phyloP scores from a whole-genome alignment of 768 basidiomycete genomes.

The Strobilomyces echinocephalus region DNA sequence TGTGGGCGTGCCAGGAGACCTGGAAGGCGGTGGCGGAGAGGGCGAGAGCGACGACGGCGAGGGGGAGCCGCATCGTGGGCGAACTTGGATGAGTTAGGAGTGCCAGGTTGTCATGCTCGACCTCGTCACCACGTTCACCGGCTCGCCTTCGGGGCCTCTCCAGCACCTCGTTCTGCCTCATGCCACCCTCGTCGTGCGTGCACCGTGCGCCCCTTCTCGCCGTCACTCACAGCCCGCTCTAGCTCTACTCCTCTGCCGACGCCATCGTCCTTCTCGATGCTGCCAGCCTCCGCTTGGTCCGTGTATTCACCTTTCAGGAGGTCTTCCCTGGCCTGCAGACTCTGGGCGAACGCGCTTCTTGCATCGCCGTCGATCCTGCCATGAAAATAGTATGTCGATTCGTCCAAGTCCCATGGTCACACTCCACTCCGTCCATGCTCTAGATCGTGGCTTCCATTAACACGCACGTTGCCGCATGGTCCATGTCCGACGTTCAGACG shows the following conservation, averaged over 20 bases:
- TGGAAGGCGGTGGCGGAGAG: slow-evolving; percentile 19
- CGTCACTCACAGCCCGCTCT: slow-evolving; percentile 17
- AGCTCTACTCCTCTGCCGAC: slow-evolving; percentile 74
- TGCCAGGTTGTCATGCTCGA: slow-evolving; percentile 37
- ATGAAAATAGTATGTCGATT: slow-evolving; percentile 69
- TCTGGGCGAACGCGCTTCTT: slow-evolving; percentile 45
- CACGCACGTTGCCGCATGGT: slow-evolving; percentile 71
- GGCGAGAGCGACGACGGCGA: slow-evolving; percentile 29
- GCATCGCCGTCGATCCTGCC: slow-evolving; percentile 66
- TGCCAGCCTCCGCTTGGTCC: slow-evolving; percentile 55
- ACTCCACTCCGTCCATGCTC: slow-evolving; percentile 7
- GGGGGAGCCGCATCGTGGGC: slow-evolving; percentile 32
- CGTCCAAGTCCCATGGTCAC: slow-evolving; percentile 1
- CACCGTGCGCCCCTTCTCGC: slow-evolving; percentile 37
- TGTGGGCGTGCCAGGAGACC: slow-evolving; percentile 20
- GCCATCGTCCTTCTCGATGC: slow-evolving; percentile 70
- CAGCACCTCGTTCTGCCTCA: slow-evolving; percentile 54
- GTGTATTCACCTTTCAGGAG: slow-evolving; percentile 75
- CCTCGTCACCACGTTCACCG: slow-evolving; percentile 42
- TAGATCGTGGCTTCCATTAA: slow-evolving; percentile 74
- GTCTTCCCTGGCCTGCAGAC: slow-evolving; percentile 63
- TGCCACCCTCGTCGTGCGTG: slow-evolving; percentile 56
- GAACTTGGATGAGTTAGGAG: background rate
- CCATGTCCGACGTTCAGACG: slow-evolving; percentile 59
- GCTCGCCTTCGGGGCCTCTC: slow-evolving; percentile 50